Evolutionary conservation across 1,139 yeast genomes (phyloP).

Genomic region (Hyphopichia fennica): DNA sequence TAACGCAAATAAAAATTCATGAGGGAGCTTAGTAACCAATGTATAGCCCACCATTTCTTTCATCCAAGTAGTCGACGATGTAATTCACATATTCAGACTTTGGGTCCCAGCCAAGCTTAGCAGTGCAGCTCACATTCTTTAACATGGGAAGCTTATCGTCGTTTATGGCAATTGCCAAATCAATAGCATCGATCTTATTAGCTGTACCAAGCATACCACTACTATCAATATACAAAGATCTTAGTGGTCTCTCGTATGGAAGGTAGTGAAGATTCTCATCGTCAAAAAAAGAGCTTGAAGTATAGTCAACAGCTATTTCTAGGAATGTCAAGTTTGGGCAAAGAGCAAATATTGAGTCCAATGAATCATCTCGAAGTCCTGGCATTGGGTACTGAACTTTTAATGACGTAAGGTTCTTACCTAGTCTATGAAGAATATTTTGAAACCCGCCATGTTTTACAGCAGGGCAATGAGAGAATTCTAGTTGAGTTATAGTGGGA

Average conservation of each 20-base stretch:
- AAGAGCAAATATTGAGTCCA: conserved; percentile 69
- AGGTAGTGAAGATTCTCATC: conserved; percentile 52
- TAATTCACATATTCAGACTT: conserved; percentile 61
- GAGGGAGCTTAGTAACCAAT: conserved; percentile 33
- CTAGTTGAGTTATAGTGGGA: conserved; percentile 62
- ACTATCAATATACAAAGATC: conserved; percentile 68
- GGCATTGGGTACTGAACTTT: conserved; percentile 90
- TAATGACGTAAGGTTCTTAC: conserved; percentile 60
- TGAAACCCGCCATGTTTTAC: conserved; percentile 63
- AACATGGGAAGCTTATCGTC: conserved; percentile 75
- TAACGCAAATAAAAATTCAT: too few species aligned
- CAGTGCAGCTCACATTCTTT: conserved; percentile 63
- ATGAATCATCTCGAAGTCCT: conserved; percentile 61
- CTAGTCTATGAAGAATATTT: conserved; percentile 60
- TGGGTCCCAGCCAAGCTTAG: conserved; percentile 87
- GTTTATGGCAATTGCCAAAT: conserved; percentile 77
- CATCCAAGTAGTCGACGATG: conserved; percentile 40
- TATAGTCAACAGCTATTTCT: conserved; percentile 79
- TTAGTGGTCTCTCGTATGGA: conserved; percentile 54
- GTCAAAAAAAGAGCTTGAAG: conserved; percentile 63
- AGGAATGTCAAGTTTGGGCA: conserved; percentile 71
- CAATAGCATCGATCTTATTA: conserved; percentile 81
- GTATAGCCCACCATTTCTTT: conserved; percentile 44
- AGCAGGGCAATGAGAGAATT: conserved; percentile 86
- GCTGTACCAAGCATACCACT: conserved; percentile 89